Base-by-base conservation (phyloP, 2,329 filamentous ascomycete species). In the Dryadomyces sulphureus region DNA sequence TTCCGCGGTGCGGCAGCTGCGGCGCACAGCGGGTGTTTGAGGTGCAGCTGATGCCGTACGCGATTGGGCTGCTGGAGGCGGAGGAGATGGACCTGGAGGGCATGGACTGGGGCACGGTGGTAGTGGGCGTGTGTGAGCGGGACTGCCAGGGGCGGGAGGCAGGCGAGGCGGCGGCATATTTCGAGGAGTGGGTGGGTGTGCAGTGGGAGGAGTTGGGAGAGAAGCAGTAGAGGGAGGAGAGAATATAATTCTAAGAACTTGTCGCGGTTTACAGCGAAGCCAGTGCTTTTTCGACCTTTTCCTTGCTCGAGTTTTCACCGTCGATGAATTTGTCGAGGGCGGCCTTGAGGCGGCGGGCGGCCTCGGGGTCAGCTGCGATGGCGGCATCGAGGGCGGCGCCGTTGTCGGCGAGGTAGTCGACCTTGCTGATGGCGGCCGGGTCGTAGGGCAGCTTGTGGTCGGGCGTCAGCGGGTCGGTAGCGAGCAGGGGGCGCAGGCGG, bases 61-160 rank as follows among this genome's bases (percentile, higher is more conserved):
- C 88, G 3, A 98, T 98, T 56, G 77, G 79, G 25, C 84, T 93
- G 68, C 68, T 96, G 45, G 92, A 96, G 67, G 79, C 74, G 2
- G 84, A 89, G 38, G 79, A 82, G 47, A 61, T 79, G 54, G 75
- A 74, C 35, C 57, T 81, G 19, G 73, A 94, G 68, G 92, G 89
- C 0, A 98, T 98, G 92, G 92, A 98, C 57, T 98, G 92, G 92
- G 90, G 90, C 0, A 96, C 88, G 1, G 74, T 98, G 8, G 77
- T 98, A 48, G 68, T 96, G 34, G 88, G 79, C 0, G 87, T 93
- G 7, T 98, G 92, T 61, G 77, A 73, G 53, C 75, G 65, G 57
- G 86, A 96, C 60, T 96, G 92, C 59, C 69, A 73, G 55, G 75
- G 77, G 16, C 61, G 62, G 6, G 73, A 74, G 1, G 70, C 77